These are phyloP conservation scores for Cruciata laevipes DNA, from an alignment of 257 asterid species.

Conservation along the genomic window DNA sequence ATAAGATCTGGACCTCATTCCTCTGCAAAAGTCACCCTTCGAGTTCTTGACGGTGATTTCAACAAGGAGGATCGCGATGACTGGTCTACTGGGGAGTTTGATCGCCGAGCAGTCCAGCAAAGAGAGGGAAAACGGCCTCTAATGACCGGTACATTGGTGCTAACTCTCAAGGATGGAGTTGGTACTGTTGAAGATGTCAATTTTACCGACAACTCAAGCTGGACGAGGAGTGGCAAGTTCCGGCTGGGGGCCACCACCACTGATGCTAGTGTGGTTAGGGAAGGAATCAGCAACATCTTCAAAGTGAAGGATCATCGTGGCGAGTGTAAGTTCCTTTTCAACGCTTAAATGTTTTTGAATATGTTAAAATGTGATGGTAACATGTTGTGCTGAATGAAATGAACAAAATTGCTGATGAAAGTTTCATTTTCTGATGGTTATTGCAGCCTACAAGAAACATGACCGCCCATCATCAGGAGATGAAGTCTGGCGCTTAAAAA, in stretches of 20 bases:
- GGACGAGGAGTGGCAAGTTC: slow-evolving; percentile 78
- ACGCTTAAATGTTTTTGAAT: not conserved
- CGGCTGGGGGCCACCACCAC: slow-evolving; percentile 50
- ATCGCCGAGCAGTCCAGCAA: slow-evolving; percentile 32
- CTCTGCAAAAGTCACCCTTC: slow-evolving; percentile 37
- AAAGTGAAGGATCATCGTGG: slow-evolving; percentile 92
- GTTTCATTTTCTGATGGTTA: slow-evolving; percentile 13
- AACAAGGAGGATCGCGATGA: slow-evolving; percentile 46
- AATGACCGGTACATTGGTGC: slow-evolving; percentile 47
- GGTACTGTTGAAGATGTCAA: slow-evolving; percentile 53
- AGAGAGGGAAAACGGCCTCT: slow-evolving; percentile 86
- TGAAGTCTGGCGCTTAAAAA: slow-evolving; percentile 78
- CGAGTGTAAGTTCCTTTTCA: slow-evolving; percentile 48
- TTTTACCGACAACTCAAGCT: slow-evolving; percentile 89
- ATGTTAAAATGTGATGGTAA: not conserved
- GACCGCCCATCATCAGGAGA: slow-evolving; percentile 57
- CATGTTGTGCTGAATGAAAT: not conserved
- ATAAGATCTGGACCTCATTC: slow-evolving; percentile 55
- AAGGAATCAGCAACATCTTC: slow-evolving; percentile 67
- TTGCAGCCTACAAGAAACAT: slow-evolving; percentile 67
- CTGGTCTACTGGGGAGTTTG: slow-evolving; percentile 58
- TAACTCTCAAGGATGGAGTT: slow-evolving; percentile 55
- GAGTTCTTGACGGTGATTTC: slow-evolving; percentile 82
- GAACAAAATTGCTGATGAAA: slow-evolving; percentile 10
- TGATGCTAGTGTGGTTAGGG: slow-evolving; percentile 40